Evolutionary conservation across 2,329 filamentous ascomycete genomes (phyloP).

Genomic region (Arthroderma sp.): DNA sequence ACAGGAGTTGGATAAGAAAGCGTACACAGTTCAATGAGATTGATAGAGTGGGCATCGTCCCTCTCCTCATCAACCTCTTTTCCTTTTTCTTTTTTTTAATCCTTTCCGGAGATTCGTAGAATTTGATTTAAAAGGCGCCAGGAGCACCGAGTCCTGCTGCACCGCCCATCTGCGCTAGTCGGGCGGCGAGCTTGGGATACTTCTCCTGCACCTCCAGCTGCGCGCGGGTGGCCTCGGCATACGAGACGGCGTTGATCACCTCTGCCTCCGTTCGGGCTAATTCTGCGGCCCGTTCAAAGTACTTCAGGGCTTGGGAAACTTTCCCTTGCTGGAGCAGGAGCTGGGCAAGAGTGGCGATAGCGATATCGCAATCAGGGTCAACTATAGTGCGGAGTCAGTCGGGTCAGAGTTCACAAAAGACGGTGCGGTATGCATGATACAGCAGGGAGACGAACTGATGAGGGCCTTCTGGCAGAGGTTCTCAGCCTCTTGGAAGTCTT

Average conservation of each 20-base stretch:
- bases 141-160: conserved; percentile 23
- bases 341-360: conserved; percentile 96
- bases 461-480: conserved; percentile 94
- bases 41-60: not conserved
- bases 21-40: not conserved
- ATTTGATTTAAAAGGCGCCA: not conserved
- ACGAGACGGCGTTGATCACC: conserved; percentile 90
- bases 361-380: conserved; percentile 96
- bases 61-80: not conserved
- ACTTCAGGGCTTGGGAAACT: conserved; percentile 84
- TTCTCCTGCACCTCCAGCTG: conserved; percentile 86
- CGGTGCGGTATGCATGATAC: too few species aligned
- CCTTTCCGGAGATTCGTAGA: not conserved
- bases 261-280: conserved; percentile 88
- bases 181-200: conserved; percentile 66
- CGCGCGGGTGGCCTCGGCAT: conserved; percentile 91
- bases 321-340: conserved; percentile 95
- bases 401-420: conserved; percentile 16
- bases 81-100: not conserved
- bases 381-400: conserved; percentile 43
- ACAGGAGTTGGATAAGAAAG: not conserved
- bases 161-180: conserved; percentile 51
- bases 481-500: conserved; percentile 88
- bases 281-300: conserved; percentile 94
- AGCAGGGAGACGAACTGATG: conserved; percentile 60